phyloP scores from a whole-genome alignment of 2,329 filamentous ascomycete genomes.

The Didymella pomorum region DNA sequence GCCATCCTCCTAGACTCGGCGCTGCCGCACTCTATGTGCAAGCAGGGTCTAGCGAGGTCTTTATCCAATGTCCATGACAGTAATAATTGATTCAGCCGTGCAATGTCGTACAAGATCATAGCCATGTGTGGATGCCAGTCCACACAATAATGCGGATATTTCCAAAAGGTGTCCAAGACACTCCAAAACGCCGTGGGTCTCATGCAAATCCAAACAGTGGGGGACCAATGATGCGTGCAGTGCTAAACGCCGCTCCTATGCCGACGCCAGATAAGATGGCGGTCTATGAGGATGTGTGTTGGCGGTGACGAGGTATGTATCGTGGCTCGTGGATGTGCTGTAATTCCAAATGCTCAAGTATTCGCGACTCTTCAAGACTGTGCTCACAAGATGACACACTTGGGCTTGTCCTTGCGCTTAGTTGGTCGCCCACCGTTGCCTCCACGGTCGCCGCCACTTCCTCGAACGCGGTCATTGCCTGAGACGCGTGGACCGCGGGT shows the following conservation, averaged over 20 bases:
- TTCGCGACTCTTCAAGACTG: conserved; percentile 15
- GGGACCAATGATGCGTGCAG: conserved; percentile 41
- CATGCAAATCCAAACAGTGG: conserved; percentile 38
- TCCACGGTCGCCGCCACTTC: conserved; percentile 27
- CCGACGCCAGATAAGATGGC: conserved; percentile 42
- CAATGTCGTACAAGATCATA: conserved; percentile 34
- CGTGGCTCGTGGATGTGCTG: conserved; percentile 40
- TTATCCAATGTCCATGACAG: conserved; percentile 10
- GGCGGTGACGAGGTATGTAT: conserved; percentile 36
- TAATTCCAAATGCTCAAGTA: conserved; percentile 37
- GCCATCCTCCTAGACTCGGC: neutral
- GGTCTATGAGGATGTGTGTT: conserved; percentile 42
- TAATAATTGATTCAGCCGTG: conserved; percentile 30
- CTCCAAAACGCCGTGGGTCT: conserved; percentile 45
- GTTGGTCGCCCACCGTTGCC: conserved; percentile 22
- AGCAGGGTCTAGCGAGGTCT: conserved; percentile 7
- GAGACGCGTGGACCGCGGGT: conserved; percentile 23
- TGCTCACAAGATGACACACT: conserved; percentile 47
- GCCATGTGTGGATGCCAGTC: conserved; percentile 25
- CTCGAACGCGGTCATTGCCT: conserved; percentile 30
- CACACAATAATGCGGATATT: conserved; percentile 24
- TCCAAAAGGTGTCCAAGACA: conserved; percentile 29
- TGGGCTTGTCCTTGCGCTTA: conserved; percentile 41
- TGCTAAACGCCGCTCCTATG: conserved; percentile 50
- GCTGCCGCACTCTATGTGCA: neutral